phyloP scores from a whole-genome alignment of 768 basidiomycete genomes.

The Termitomyces sp. region DNA sequence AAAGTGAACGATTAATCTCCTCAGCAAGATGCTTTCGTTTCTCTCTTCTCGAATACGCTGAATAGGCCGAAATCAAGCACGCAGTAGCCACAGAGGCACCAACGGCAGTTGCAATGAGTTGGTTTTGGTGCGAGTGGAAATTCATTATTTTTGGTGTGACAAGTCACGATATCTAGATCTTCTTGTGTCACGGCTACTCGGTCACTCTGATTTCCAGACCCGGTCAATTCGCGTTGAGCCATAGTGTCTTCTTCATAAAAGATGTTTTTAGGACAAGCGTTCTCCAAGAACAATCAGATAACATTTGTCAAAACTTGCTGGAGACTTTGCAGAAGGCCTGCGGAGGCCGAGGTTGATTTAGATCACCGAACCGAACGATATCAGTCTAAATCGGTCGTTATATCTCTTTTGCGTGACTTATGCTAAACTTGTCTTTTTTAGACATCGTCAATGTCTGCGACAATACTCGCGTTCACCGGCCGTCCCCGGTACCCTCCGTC shows the following conservation, averaged over 20 bases:
- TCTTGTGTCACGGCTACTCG: not conserved
- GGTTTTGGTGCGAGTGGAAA: slow-evolving; percentile 45
- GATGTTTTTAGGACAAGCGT: too few species aligned
- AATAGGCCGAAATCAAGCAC: slow-evolving; percentile 53
- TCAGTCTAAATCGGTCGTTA: not conserved
- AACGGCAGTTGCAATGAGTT: slow-evolving; percentile 62
- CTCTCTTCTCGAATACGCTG: slow-evolving; percentile 37
- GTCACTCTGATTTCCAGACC: not conserved
- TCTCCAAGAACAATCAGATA: not conserved
- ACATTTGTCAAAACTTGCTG: too few species aligned
- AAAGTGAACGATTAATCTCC: slow-evolving; percentile 50
- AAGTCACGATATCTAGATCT: not conserved
- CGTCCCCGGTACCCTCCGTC: slow-evolving; percentile 22
- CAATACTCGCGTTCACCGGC: slow-evolving; percentile 47
- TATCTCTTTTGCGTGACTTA: not conserved
- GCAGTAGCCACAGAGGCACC: slow-evolving; percentile 61
- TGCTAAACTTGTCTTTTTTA: slow-evolving; percentile 40
- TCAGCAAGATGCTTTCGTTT: slow-evolving; percentile 52
- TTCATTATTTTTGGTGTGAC: slow-evolving; percentile 13
- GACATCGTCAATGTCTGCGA: slow-evolving; percentile 66
- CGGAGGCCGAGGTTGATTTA: not conserved
- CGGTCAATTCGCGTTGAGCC: not conserved
- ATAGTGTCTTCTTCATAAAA: too few species aligned
- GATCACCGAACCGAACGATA: not conserved
- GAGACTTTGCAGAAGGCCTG: not conserved